Evolutionary conservation across 1,284 basidiomycete species (phyloP).

Genomic region (Microbotryum saponariae): DNA sequence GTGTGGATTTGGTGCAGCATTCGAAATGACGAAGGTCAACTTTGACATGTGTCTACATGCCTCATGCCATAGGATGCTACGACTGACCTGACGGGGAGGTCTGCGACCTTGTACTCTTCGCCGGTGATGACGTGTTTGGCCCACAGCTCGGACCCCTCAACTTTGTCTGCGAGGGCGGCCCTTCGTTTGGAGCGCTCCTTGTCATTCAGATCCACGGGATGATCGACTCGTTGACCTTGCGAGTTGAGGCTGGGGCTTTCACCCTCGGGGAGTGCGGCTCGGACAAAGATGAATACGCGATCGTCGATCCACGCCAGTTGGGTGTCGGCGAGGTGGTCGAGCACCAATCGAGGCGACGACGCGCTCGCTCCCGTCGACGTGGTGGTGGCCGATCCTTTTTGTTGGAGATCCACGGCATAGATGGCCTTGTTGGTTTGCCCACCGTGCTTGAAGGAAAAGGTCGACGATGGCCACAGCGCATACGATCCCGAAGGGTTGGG

Average conservation of each 20-base stretch:
- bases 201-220: conserved; percentile 15
- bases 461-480: conserved; percentile 58
- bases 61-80: not conserved
- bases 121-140: conserved; percentile 15
- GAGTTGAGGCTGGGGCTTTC: conserved; percentile 7
- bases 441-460: conserved; percentile 60
- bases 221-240: conserved; percentile 8
- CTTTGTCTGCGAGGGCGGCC: conserved; percentile 50
- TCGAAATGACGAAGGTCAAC: not conserved
- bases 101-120: conserved; percentile 29
- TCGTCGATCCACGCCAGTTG: conserved; percentile 38
- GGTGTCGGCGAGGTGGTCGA: conserved; percentile 14
- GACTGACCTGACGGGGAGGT: conserved; percentile 30
- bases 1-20: too few relatives aligned
- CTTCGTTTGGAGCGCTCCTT: conserved; percentile 30
- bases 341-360: conserved; percentile 10
- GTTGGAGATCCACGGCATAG: conserved; percentile 11
- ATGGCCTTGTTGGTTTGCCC: conserved; percentile 51
- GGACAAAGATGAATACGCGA: conserved; percentile 40
- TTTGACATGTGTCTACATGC: not conserved
- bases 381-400: not conserved
- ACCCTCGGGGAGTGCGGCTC: conserved; percentile 10
- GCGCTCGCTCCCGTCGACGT: not conserved
- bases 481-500: conserved; percentile 60
- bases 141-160: conserved; percentile 36